These are phyloP conservation scores for Fusarium gaditjirri DNA, from an alignment of 2,329 filamentous ascomycete species.

Conservation along the genomic window DNA sequence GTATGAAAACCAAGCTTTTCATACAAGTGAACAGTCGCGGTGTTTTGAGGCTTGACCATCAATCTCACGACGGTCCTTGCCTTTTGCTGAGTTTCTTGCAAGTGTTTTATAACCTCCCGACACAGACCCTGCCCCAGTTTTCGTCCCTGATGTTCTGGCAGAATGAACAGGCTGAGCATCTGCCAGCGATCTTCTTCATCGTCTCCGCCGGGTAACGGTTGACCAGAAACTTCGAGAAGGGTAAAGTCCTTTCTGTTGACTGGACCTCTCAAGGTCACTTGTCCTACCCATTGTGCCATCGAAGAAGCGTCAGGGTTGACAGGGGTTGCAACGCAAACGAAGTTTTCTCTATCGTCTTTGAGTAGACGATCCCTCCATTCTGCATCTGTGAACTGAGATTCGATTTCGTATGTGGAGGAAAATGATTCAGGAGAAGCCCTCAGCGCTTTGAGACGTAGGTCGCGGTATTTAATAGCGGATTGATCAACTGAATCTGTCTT, in stretches of 20 bases:
- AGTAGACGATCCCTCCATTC: background rate
- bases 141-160: background rate
- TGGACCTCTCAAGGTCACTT: background rate
- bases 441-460: accelerated
- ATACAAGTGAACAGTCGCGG: background rate
- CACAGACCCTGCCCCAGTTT: background rate
- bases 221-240: accelerated
- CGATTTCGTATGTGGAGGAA: background rate
- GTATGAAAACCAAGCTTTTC: background rate
- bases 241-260: background rate
- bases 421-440: background rate
- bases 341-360: background rate
- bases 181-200: background rate
- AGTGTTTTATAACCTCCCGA: accelerated
- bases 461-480: background rate
- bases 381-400: background rate
- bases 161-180: background rate
- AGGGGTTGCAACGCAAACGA: background rate
- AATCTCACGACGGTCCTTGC: background rate
- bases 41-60: background rate
- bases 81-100: background rate
- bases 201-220: accelerated
- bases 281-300: accelerated
- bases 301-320: accelerated
- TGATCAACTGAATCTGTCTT: background rate